Conservation (phyloP, 352 stramenopile species). For the Phytopythium montanum region DNA sequence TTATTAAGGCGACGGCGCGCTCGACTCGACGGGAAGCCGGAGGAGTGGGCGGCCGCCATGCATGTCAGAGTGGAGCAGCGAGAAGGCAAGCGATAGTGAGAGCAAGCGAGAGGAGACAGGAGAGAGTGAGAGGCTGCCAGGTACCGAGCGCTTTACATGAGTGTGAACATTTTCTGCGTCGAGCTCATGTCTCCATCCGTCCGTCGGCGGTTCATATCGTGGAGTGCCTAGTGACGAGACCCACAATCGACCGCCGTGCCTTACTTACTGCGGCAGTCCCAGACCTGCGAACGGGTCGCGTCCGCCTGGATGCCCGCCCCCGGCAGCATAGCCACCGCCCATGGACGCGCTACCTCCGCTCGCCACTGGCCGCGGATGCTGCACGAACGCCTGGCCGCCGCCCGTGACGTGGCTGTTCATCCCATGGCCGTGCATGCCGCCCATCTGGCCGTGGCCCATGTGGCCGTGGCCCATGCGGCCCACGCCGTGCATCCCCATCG, state of each 20-base stretch:
- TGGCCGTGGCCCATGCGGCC: slow-evolving; percentile 15
- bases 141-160: slow-evolving; percentile 2
- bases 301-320: slow-evolving; percentile 12
- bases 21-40: neutral
- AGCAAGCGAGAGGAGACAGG: neutral
- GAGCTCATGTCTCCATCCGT: neutral
- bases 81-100: neutral
- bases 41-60: neutral
- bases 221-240: neutral
- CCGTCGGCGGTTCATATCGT: neutral
- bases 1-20: neutral
- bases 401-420: slow-evolving; percentile 31
- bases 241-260: slow-evolving; percentile 1
- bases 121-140: slow-evolving; percentile 8
- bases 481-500: slow-evolving; percentile 13
- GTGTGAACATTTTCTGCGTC: slow-evolving; percentile 20
- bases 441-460: slow-evolving; percentile 15
- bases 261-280: slow-evolving; percentile 47
- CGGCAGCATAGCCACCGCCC: slow-evolving; percentile 7
- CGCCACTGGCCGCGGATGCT: slow-evolving; percentile 24
- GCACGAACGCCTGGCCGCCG: slow-evolving; percentile 18
- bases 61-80: neutral
- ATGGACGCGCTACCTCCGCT: slow-evolving; percentile 21
- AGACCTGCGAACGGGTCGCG: slow-evolving; percentile 73
- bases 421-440: slow-evolving; percentile 8